These are phyloP conservation scores for Cystobasidiaceae sp. DNA, from an alignment of 1,284 basidiomycete genomes.

Conservation along the genomic window DNA sequence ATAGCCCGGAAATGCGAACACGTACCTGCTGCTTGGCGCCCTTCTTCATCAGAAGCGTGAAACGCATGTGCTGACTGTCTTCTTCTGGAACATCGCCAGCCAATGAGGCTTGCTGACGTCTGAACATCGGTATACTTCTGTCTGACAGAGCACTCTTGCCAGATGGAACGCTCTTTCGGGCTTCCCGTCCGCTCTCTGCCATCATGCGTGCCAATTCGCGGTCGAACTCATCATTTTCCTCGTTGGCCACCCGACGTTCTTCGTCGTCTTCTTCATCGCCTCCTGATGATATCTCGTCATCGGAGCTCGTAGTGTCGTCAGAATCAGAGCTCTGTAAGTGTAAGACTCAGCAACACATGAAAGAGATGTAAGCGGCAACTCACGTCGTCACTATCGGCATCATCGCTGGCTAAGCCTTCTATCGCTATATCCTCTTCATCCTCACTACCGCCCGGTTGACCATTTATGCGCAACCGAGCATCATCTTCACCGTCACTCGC, in stretches of 20 bases:
- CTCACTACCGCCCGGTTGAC: conserved; percentile 53
- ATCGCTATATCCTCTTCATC: conserved; percentile 52
- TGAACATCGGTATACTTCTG: conserved; percentile 54
- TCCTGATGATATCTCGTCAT: conserved; percentile 52
- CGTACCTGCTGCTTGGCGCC: conserved; percentile 86
- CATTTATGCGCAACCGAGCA: conserved; percentile 38
- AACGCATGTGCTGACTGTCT: conserved; percentile 65
- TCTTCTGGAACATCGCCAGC: conserved; percentile 47
- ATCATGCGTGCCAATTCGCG: conserved; percentile 95
- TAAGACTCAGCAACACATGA: neutral
- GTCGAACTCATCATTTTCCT: conserved; percentile 87
- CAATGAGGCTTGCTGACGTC: conserved; percentile 45
- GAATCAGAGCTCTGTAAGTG: neutral
- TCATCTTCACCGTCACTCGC: conserved; percentile 44
- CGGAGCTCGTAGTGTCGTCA: conserved; percentile 6
- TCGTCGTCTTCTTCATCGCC: conserved; percentile 53
- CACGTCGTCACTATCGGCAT: conserved; percentile 38
- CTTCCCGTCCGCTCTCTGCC: conserved; percentile 73
- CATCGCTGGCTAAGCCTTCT: conserved; percentile 12
- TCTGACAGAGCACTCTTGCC: conserved; percentile 36
- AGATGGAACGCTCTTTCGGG: conserved; percentile 60
- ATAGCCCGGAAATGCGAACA: neutral
- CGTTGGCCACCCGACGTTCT: conserved; percentile 31
- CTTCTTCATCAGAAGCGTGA: conserved; percentile 86
- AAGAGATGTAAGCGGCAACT: conserved; percentile 27